Evolutionary conservation across 2,329 filamentous ascomycete genomes (phyloP), one percentile per base, ranked within the genome.

Genomic region (Penicillium olsonii): DNA sequence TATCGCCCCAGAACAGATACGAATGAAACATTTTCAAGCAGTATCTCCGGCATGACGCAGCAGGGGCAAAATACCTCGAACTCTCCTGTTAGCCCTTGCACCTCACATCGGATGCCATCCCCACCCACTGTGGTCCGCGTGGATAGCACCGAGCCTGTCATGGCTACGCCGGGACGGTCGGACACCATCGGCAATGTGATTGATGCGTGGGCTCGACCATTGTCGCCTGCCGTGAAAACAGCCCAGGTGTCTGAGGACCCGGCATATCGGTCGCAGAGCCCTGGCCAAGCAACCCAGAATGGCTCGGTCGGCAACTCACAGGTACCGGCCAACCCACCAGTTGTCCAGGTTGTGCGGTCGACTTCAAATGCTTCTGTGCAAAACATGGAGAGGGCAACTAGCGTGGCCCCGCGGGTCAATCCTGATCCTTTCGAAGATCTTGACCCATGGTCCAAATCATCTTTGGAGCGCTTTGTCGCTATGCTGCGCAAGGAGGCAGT

Each of bases 401-500:
- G 37, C 18, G 31, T 26, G 3, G 31, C 48, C 12, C 42, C 54
- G 22, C 40, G 55, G 14, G 65, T 60, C 33, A 34, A 46, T 49
- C 70, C 42, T 18, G 74, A 81, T 55, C 76, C 77, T 5, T 76
- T 76, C 50, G 73, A 71, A 19, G 79, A 81, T 55, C 68, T 83
- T n/a, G 78, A 81, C 52, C 75, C 78, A 2, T 82, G 80, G 77
- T 82, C 77, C 55, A 78, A 75, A 55, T 78, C 78, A 2, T 83
- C 80, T 20, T 62, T 83, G 40, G 75, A 78, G 42, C 71, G 80
- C 35, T 83, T 78, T 57, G 75, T 80, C 24, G 68, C 71, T 4
- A 83, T 83, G 78, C 68, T 83, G 19, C 74, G 75, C 41, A 73
- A 75, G 44, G 80, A 83, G 59, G 72, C 76, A 24, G 67, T 70